These are phyloP conservation scores for Monilinia fructicola DNA, from an alignment of 2,329 filamentous ascomycete species.

Conservation along the genomic window DNA sequence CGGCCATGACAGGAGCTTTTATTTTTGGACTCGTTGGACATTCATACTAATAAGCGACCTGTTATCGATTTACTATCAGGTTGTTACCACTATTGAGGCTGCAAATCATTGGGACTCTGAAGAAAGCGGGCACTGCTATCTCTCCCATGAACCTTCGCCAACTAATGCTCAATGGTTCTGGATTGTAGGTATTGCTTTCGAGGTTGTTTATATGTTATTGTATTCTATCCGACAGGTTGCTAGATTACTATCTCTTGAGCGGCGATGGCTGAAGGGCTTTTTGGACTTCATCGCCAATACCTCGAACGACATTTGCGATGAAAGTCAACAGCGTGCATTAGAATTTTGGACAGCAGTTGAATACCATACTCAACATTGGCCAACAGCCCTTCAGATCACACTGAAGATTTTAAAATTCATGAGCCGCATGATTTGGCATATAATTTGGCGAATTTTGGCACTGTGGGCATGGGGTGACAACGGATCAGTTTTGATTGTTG, in stretches of 20 bases:
- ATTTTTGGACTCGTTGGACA: slow-evolving; percentile 22
- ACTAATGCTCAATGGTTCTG: slow-evolving; percentile 24
- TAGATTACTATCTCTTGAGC: background rate
- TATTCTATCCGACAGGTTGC: slow-evolving; percentile 4
- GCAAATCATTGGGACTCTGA: slow-evolving; percentile 24
- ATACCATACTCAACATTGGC: background rate
- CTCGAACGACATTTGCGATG: background rate
- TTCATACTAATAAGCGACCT: slow-evolving; percentile 19
- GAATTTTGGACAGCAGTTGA: background rate
- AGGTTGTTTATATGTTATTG: slow-evolving; percentile 19
- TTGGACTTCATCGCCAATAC: slow-evolving; percentile 2
- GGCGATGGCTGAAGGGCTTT: background rate
- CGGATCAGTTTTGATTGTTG: slow-evolving; percentile 19
- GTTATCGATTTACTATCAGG: slow-evolving; percentile 22
- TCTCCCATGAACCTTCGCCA: slow-evolving; percentile 23
- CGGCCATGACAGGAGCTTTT: slow-evolving; percentile 18
- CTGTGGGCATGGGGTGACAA: slow-evolving; percentile 26
- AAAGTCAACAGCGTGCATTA: background rate
- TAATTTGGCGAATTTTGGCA: slow-evolving; percentile 17
- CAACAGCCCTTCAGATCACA: background rate
- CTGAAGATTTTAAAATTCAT: background rate
- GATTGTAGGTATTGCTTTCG: slow-evolving; percentile 24
- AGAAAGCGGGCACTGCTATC: slow-evolving; percentile 24
- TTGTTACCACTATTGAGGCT: slow-evolving; percentile 15
- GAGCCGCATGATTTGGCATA: background rate